Evolutionary conservation across 2,329 filamentous ascomycete species (phyloP), one percentile per base, ranked within the genome.

Genomic region (Colletotrichum tropicicola): DNA sequence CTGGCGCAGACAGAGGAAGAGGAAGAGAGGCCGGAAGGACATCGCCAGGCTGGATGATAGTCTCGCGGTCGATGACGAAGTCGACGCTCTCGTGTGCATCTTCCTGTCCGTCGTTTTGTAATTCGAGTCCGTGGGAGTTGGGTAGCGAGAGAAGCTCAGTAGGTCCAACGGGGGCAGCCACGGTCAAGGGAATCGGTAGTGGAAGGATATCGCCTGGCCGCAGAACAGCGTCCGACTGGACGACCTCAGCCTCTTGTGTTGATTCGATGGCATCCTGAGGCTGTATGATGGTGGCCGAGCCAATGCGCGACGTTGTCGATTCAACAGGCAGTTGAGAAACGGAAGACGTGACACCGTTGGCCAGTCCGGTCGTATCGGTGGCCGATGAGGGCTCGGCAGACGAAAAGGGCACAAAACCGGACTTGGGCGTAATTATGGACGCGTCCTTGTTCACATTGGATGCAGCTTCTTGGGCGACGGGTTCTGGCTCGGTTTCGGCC

Each of bases 81-180:
- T 56, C 27, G 30, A 35, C 51, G 10, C 17, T 37, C 19, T 56
- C 25, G 13, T 21, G 10, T 5, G 25, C 19, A 13, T 4, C 17
- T 12, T 55, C 7, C 13, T 10, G 12, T 21, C 9, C 25, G 23
- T 25, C 37, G 32, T 21, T 19, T 10, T 8, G 27, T n/a, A 13
- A 15, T n/a, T 12, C 4, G 4, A 5, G 17, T n/a, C 9, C 13
- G 4, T 39, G 8, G 0, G 85, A 87, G 69, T 89, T 88, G 17
- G 87, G 87, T 28, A 89, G 74, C 9, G 83, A 79, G 8, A 89
- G 73, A 6, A 89, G 76, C 66, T 83, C 77, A 52, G 73, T 65
- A 4, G 80, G 80, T 4, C 78, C 79, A 52, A 80, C 77, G 1
- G 80, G 80, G 2, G 77, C 30, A 9, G 30, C 19, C 21, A 13